Evolutionary conservation across 148 eudicot genomes (phyloP), one percentile per base, ranked within the genome.

Genomic region (Persicaria tinctoria): DNA sequence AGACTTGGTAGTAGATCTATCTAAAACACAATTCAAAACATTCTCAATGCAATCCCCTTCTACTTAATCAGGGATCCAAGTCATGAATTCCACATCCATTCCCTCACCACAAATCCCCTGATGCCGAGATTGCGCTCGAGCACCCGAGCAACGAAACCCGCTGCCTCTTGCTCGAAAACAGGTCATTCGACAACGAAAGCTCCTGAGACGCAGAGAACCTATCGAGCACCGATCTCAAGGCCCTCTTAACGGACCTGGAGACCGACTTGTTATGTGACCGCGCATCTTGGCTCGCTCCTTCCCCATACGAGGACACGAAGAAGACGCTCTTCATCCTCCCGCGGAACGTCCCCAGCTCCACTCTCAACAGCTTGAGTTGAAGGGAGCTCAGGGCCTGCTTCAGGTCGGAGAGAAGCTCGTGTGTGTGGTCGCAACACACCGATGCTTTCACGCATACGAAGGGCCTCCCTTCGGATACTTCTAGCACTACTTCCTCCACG

Each of bases 341-440:
- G 72, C 80, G 87, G 70, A 93, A 82, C 3, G 91, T 89, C 18
- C 94, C 91, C 18, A 93, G 76, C 82, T 91, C 91, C 5, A 86
- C 83, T 64, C 84, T 87, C 13, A 76, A 78, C 0, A 89, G 70
- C 44, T 76, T 80, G 16, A 93, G 77, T 12, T 85, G 76, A 74
- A 89, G 88, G 57, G 79, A 64, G 8, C 70, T 49, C 11, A 89
- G 80, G 6, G 88, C 83, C 64, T 81, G 81, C 59, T 84, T 84
- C 62, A 91, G 4, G 46, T 85, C 89, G 3, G 82, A 77, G 59
- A 88, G 79, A 46, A 93, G 74, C 66, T 86, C 91, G 1, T 86
- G 90, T 68, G 81, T 82, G 85, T 88, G 83, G 4, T 86, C 84
- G 45, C 92, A 93, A 53, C 92, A 86, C 6, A 93, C 66, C 5